Evolutionary conservation across 2,329 filamentous ascomycete genomes (phyloP).

Genomic region (Fusarium subglutinans): DNA sequence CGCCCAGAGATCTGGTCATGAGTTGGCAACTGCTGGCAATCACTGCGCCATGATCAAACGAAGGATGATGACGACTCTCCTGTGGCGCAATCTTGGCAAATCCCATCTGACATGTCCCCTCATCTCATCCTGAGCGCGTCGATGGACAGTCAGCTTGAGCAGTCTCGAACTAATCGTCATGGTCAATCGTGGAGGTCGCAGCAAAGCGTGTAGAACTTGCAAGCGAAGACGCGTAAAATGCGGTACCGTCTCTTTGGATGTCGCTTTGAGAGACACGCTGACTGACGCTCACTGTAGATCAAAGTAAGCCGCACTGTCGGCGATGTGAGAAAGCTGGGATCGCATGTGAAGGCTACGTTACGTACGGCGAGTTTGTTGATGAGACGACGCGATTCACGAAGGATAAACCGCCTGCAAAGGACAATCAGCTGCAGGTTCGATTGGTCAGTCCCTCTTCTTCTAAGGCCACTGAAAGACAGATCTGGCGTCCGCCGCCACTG

Average conservation of each 20-base stretch:
- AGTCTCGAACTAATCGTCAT: not conserved
- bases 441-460: accelerated
- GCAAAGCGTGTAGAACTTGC: constrained; percentile 22
- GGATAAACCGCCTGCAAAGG: not conserved
- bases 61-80: constrained; percentile 4
- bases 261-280: no score
- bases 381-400: not conserved
- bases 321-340: constrained; percentile 7
- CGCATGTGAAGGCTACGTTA: constrained; percentile 5
- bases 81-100: constrained; percentile 25
- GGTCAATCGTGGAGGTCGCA: constrained; percentile 22
- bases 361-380: constrained; percentile 5
- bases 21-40: not conserved
- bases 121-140: not conserved
- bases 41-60: not conserved
- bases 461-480: not conserved
- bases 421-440: not conserved
- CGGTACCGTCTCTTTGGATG: not conserved
- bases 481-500: accelerated
- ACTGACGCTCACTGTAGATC: not conserved
- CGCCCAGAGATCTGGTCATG: not conserved
- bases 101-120: constrained; percentile 4
- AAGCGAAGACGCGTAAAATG: constrained; percentile 25
- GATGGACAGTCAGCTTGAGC: not conserved
- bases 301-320: constrained; percentile 10